Base-by-base conservation (phyloP, 2,329 filamentous ascomycete genomes). In the Graphiopsis chlorocephala region DNA sequence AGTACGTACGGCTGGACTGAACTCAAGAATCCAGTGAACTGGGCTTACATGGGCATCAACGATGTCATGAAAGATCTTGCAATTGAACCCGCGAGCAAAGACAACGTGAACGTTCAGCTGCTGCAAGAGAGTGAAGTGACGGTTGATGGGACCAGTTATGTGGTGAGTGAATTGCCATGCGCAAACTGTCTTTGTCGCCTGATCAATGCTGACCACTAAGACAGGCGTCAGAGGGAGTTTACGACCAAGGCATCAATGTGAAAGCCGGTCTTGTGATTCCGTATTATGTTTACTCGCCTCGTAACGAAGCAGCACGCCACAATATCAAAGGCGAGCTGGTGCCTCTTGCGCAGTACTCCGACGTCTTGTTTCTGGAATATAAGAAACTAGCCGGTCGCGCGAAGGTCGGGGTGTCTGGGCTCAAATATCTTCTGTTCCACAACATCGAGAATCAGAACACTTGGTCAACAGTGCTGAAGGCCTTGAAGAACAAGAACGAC, bases 211-310 rank as follows among this genome's bases (percentile, higher is more conserved):
- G 23, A 64, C 61, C 6, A 20, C 6, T 10, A 3, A 0, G 4
- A 23, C 23, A 64, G 62, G 56, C 56, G 6, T 64, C 62, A 2
- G 52, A 59, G 0, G 62, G 42, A 11, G 35, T 28, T 0, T 64
- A 64, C 31, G 47, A 64, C 14, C 62, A 64, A 45, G 53, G 23
- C 12, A 64, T 64, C 55, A 59, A 64, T n/a, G 55, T 64, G 7
- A 33, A 15, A 10, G 47, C 42, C 7, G 62, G 62, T 4, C 53
- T 64, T 6, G 31, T 64, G 2, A 53, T 64, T 3, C 55, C 62
- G 2, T 59, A 64, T 45, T 59, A 59, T 20, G 42, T 64, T 29
- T 64, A 23, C 42, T 64, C 62, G 7, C 62, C 62, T 14, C 42
- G 48, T 17, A 31, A 64, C 17, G 62, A 64, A 59, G 55, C 48